Evolutionary conservation across 306 rosid species (phyloP), one percentile per base, ranked within the genome.

Genomic region (Sphenostylis stenocarpa): DNA sequence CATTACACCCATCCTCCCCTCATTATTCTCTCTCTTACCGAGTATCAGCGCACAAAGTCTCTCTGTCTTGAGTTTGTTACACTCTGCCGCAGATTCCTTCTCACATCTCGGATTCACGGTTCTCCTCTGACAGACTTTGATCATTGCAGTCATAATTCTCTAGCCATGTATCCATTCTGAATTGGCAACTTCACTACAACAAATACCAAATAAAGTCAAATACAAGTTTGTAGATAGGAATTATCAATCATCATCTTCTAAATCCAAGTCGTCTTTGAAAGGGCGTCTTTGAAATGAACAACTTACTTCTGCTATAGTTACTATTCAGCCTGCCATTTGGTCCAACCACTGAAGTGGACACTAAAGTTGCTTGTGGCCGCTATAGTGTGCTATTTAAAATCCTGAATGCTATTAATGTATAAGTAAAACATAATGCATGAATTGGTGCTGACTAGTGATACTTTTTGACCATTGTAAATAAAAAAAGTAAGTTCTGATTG

Each of bases 401-500:
- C 7, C 31, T 21, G n/a, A 45, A 7, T n/a, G 14, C 29, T 31
- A 8, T 10, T 17, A 57, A 28, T 53, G 24, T 41, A 9, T 5
- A 17, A 14, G 19, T 60, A 19, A 45, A 31, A 12, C 12, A 49
- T 73, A 28, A 13, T 43, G 53, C 23, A 8, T 69, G 71, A 47
- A 10, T 44, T 45, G 21, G 26, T 70, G 31, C 55, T 61, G 58
- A 14, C 61, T 45, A 19, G 73, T 72, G 29, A 49, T 78, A 48
- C 39, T 31, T 4, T 52, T 51, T 3, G 19, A 3, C 70, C 29
- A n/a, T n/a, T n/a, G n/a, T n/a, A n/a, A n/a, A n/a, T n/a, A n/a
- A n/a, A n/a, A n/a, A n/a, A n/a, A n/a, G 12, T 17, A 47, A 38
- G 57, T 61, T 70, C 62, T 76, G 28, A 76, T 71, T 73, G 33